Percentiles rank a stretch among this genome's conserved stretches.
These are phyloP conservation scores for Penicillium roqueforti DNA, from an alignment of 495 filamentous ascomycete genomes.

Conservation along the genomic window DNA sequence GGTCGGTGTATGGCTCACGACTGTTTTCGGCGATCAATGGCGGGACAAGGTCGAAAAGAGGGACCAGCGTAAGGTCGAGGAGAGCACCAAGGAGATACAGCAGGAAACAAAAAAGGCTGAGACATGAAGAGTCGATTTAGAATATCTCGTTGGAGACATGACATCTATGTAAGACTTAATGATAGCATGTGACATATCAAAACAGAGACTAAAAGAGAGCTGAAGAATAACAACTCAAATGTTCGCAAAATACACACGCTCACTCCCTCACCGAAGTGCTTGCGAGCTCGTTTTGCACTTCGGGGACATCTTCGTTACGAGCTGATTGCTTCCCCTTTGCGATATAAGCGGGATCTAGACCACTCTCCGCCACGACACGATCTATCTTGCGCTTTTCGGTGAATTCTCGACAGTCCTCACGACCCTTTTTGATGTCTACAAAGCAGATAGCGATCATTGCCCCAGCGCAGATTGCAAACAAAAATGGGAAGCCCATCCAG, in stretches of 20 bases:
- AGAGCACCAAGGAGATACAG: neutral
- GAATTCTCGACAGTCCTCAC: constrained; percentile 41
- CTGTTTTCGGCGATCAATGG: constrained; percentile 53
- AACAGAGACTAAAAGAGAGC: neutral
- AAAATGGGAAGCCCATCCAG: constrained; percentile 51
- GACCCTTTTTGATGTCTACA: constrained; percentile 45
- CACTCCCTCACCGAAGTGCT: neutral
- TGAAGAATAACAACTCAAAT: neutral
- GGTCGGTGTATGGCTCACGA: constrained; percentile 42
- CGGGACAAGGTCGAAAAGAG: constrained; percentile 46
- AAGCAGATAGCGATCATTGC: constrained; percentile 43
- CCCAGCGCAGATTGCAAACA: constrained; percentile 40
- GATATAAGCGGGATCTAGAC: constrained; percentile 13
- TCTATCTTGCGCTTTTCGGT: constrained; percentile 36
- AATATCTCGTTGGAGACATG: neutral
- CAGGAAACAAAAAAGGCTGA: constrained; percentile 11
- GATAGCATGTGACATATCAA: neutral
- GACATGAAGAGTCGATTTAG: neutral
- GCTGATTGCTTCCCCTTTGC: constrained; percentile 11
- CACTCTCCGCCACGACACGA: constrained; percentile 24
- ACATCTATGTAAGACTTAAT: neutral
- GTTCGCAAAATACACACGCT: neutral
- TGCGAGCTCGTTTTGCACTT: neutral
- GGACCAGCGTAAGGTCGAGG: constrained; percentile 14
- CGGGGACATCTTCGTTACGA: neutral